Percentiles rank a stretch among this genome's conserved stretches.
These are phyloP conservation scores for Phytophthora pseudosyringae DNA, from an alignment of 352 stramenopile species.

Conservation along the genomic window DNA sequence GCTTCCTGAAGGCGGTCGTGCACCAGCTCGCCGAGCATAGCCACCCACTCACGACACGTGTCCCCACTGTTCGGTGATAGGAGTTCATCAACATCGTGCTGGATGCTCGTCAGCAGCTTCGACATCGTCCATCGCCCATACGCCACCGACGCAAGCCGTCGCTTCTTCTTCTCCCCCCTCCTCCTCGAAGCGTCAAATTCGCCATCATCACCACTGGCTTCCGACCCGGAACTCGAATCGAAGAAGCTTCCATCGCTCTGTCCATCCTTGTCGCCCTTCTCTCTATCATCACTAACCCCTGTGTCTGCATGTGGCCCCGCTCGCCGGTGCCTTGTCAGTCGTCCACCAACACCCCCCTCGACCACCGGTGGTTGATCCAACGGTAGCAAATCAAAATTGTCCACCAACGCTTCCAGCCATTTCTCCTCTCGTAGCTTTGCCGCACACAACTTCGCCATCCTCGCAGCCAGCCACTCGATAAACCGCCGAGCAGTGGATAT, in stretches of 20 bases:
- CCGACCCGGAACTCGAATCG: slow-evolving; percentile 20
- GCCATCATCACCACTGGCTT: slow-evolving; percentile 12
- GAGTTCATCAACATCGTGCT: slow-evolving; percentile 34
- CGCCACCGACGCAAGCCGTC: slow-evolving; percentile 10
- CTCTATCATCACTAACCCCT: not conserved
- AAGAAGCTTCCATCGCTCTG: slow-evolving; percentile 15
- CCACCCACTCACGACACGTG: slow-evolving; percentile 31
- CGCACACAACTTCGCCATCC: slow-evolving; percentile 48
- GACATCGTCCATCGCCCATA: slow-evolving; percentile 61
- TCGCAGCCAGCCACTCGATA: slow-evolving; percentile 71
- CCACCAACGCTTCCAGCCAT: slow-evolving; percentile 64
- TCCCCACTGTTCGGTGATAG: slow-evolving; percentile 23
- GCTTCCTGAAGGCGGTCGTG: slow-evolving; percentile 29
- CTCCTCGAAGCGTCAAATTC: slow-evolving; percentile 2
- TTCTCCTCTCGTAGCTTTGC: slow-evolving; percentile 48
- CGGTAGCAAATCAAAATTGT: slow-evolving; percentile 49
- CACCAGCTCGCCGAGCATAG: slow-evolving; percentile 44
- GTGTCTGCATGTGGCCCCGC: slow-evolving; percentile 5
- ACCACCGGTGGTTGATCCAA: slow-evolving; percentile 29
- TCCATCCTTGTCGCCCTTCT: not conserved
- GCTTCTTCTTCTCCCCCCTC: slow-evolving; percentile 13
- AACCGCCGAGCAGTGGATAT: slow-evolving; percentile 58
- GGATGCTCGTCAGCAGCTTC: slow-evolving; percentile 47
- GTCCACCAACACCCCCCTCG: slow-evolving; percentile 5
- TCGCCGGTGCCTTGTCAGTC: slow-evolving; percentile 27